These are phyloP conservation scores for Dipteronia dyeriana DNA, from an alignment of 345 rosid genomes.

Conservation along the genomic window DNA sequence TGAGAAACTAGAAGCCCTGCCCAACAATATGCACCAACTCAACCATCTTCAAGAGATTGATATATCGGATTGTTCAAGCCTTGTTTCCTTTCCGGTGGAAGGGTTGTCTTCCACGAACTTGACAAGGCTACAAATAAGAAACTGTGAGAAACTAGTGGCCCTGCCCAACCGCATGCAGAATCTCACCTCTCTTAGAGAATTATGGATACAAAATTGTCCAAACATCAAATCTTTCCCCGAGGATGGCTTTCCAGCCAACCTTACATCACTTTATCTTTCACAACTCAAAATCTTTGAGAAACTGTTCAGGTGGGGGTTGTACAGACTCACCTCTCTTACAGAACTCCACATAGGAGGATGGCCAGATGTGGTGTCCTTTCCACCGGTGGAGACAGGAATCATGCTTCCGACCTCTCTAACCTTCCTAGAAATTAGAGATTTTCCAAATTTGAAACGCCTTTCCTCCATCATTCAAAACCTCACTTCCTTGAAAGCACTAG, in stretches of 20 bases:
- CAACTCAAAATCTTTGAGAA: not conserved
- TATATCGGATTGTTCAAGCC: not conserved
- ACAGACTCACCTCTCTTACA: constrained; percentile 19
- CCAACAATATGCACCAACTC: not conserved
- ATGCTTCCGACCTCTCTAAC: constrained; percentile 18
- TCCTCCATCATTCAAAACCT: constrained; percentile 18
- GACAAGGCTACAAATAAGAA: not conserved
- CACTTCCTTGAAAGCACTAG: constrained; percentile 14
- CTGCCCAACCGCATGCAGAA: not conserved
- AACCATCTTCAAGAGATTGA: not conserved
- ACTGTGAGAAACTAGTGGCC: not conserved
- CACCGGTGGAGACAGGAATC: constrained; percentile 12
- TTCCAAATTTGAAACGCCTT: constrained; percentile 19
- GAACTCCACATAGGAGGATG: constrained; percentile 8
- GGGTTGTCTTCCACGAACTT: not conserved
- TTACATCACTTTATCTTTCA: not conserved
- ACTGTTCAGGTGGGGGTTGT: constrained; percentile 26
- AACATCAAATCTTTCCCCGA: not conserved
- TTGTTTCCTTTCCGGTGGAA: constrained; percentile 10
- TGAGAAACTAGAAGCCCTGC: constrained; percentile 1
- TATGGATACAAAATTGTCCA: not conserved
- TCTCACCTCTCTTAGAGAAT: not conserved
- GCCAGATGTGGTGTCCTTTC: constrained; percentile 21
- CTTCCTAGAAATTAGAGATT: not conserved
- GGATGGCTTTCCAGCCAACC: constrained; percentile 16